A percentile compares a stretch with the other conserved stretches of the same genome.
Evolutionary conservation across 257 asterid genomes (phyloP).

Genomic region (Jacaranda copaia): DNA sequence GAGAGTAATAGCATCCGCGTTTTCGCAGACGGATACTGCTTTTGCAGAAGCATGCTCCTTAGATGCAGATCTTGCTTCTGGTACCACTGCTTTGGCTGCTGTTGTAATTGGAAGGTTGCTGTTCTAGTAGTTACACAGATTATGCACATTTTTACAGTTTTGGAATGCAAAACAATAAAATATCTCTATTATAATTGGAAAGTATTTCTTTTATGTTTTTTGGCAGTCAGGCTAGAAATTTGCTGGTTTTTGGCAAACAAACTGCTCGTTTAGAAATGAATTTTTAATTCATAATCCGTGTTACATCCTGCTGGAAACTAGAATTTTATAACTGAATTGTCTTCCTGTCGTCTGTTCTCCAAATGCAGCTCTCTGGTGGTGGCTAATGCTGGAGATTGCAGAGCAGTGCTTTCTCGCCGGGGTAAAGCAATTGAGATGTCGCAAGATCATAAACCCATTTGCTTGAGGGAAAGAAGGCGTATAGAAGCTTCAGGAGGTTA

Average conservation of each 20-base stretch:
- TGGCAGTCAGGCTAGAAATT: not conserved
- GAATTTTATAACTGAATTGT: not conserved
- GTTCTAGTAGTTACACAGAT: not conserved
- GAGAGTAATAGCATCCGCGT: slow-evolving; percentile 79
- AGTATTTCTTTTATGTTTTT: not conserved
- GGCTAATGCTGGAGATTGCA: slow-evolving; percentile 97
- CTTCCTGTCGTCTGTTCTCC: not conserved
- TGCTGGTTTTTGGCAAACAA: no score
- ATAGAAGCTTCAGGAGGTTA: slow-evolving; percentile 97
- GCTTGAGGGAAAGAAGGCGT: slow-evolving; percentile 66
- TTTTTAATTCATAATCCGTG: not conserved
- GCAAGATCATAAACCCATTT: slow-evolving; percentile 83
- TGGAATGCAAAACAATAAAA: not conserved
- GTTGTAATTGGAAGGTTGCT: slow-evolving; percentile 78
- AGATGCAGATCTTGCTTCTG: slow-evolving; percentile 92
- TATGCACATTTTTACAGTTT: not conserved
- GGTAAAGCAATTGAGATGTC: slow-evolving; percentile 99
- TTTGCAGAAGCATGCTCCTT: slow-evolving; percentile 87
- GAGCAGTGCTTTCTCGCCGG: slow-evolving; percentile 94
- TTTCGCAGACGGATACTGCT: slow-evolving; percentile 84
- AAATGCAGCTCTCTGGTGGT: slow-evolving; percentile 79
- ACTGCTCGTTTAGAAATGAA: no score
- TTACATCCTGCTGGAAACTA: not conserved
- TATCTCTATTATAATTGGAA: not conserved
- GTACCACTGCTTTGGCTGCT: slow-evolving; percentile 97